Evolutionary conservation across 257 asterid genomes (phyloP).

Genomic region (Buddleja alternifolia): DNA sequence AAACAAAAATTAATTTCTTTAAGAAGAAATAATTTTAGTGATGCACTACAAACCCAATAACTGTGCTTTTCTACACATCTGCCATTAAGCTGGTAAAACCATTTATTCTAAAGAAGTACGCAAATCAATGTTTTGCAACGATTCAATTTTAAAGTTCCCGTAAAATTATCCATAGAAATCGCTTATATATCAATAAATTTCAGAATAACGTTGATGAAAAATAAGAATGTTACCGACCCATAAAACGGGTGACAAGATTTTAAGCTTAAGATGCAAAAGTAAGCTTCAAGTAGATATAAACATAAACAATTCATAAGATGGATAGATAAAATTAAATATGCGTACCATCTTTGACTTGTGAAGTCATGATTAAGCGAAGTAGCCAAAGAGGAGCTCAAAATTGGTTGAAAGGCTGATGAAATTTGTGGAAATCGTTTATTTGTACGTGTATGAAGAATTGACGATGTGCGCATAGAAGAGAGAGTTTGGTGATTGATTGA

Average conservation of each 20-base stretch:
- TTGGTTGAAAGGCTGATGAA: slow-evolving; percentile 13
- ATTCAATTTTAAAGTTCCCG: slow-evolving; percentile 6
- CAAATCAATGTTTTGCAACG: neutral
- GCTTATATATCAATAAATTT: neutral
- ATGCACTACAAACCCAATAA: slow-evolving; percentile 4
- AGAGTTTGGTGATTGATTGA: slow-evolving; percentile 4
- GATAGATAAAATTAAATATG: neutral
- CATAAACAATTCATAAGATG: neutral
- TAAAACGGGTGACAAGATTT: neutral
- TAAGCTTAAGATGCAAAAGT: slow-evolving; percentile 2
- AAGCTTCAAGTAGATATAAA: neutral
- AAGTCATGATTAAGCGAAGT: slow-evolving; percentile 37
- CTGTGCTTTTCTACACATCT: slow-evolving; percentile 9
- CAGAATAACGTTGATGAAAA: neutral
- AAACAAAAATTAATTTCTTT: neutral
- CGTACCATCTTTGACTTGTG: slow-evolving; percentile 42
- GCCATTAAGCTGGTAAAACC: slow-evolving; percentile 7
- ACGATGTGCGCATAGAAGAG: slow-evolving; percentile 12
- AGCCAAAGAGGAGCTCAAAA: slow-evolving; percentile 20
- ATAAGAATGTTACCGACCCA: slow-evolving; percentile 5
- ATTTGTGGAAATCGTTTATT: slow-evolving; percentile 5
- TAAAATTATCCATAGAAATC: neutral
- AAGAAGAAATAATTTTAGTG: neutral
- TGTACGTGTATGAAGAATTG: neutral
- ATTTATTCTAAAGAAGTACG: neutral